phyloP scores from a whole-genome alignment of 2,329 filamentous ascomycete species.

The Catunica adiposa region DNA sequence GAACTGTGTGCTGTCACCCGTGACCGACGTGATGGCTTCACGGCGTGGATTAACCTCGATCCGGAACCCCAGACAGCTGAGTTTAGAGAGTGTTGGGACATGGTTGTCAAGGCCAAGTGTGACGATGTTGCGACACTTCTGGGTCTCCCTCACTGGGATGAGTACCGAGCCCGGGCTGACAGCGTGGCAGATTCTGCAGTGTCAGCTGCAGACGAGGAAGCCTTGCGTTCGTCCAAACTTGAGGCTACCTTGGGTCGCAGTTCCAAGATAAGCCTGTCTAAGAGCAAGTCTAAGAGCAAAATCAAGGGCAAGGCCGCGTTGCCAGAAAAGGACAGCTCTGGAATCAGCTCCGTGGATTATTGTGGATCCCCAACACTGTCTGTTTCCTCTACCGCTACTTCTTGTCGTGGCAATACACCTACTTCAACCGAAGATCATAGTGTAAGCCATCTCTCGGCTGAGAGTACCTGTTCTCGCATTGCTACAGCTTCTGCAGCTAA shows the following conservation, averaged over 20 bases:
- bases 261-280: conserved; percentile 11
- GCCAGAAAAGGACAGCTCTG: conserved; percentile 18
- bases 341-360: neutral
- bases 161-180: conserved; percentile 7
- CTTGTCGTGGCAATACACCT: neutral
- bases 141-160: conserved; percentile 43
- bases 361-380: neutral
- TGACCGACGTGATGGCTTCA: conserved; percentile 64
- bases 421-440: neutral
- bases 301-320: conserved; percentile 16
- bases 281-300: conserved; percentile 15
- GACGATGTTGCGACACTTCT: conserved; percentile 71
- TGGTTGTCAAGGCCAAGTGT: conserved; percentile 72
- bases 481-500: neutral
- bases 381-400: neutral
- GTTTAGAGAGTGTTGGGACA: conserved; percentile 83
- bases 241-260: conserved; percentile 17
- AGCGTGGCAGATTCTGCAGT: conserved; percentile 28
- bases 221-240: conserved; percentile 23
- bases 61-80: conserved; percentile 67
- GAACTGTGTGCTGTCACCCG: conserved; percentile 83
- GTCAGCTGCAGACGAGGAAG: conserved; percentile 27
- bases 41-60: conserved; percentile 89
- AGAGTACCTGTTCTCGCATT: neutral
- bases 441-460: neutral